Evolutionary conservation across 768 basidiomycete species (phyloP).

Genomic region (Boletellus ananiceps): DNA sequence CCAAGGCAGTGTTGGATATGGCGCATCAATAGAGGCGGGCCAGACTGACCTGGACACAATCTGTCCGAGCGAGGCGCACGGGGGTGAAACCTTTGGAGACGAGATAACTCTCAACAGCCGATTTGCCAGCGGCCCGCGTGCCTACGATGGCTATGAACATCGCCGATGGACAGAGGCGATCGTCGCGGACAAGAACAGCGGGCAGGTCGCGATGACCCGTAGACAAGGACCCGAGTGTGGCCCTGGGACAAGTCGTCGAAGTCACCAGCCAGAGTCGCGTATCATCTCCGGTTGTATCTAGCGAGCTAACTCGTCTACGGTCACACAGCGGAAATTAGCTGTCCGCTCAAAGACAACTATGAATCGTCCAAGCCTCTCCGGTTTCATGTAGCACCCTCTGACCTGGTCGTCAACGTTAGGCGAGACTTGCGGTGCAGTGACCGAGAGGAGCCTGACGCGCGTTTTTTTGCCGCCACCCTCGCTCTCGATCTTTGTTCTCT

Average conservation of each 20-base stretch:
- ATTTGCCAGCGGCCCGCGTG: conserved; percentile 58
- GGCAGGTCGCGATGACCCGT: background rate
- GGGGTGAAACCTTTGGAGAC: conserved; percentile 52
- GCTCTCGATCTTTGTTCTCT: conserved; percentile 54
- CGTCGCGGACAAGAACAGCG: background rate
- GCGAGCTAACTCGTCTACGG: background rate
- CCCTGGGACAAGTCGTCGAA: too few relatives aligned
- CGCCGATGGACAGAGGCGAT: background rate
- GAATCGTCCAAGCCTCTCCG: too few relatives aligned
- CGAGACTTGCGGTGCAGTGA: conserved; percentile 17
- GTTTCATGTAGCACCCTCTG: conserved; percentile 2
- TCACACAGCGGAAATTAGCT: background rate
- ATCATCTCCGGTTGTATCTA: too few relatives aligned
- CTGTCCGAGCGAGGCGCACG: conserved; percentile 36
- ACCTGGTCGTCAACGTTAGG: conserved; percentile 16
- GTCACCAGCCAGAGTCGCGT: too few relatives aligned
- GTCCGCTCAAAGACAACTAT: background rate
- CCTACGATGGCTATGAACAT: conserved; percentile 74
- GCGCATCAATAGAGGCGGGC: background rate
- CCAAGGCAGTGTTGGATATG: background rate
- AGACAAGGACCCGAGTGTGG: background rate
- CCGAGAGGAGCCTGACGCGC: conserved; percentile 7
- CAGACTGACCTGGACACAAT: conserved; percentile 16
- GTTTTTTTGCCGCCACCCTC: conserved; percentile 44
- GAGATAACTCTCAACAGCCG: conserved; percentile 56